Evolutionary conservation across 345 rosid species (phyloP).

Genomic region (Salix dunnii): DNA sequence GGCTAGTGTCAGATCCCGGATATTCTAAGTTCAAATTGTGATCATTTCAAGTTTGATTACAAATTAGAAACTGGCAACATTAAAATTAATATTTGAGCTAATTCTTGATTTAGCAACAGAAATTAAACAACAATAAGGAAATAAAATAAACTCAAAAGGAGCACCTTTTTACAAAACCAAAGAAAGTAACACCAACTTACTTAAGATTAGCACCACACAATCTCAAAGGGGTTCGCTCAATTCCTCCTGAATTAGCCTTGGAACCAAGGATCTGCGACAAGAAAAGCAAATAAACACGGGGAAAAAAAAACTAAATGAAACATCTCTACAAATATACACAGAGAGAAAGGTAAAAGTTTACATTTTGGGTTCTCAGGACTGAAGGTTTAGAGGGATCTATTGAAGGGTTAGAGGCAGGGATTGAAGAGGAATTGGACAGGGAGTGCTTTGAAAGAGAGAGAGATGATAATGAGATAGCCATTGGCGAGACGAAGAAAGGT

Average conservation of each 20-base stretch:
- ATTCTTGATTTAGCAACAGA: background rate
- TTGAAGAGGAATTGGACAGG: background rate
- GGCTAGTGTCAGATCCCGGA: background rate
- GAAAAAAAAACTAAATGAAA: background rate
- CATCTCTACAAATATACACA: background rate
- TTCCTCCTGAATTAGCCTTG: constrained; percentile 21
- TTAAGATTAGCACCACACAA: constrained; percentile 22
- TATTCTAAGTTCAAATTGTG: background rate
- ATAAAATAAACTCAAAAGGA: background rate
- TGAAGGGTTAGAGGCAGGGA: background rate
- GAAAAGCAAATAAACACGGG: constrained; percentile 4
- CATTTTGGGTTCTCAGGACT: background rate
- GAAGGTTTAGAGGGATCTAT: constrained; percentile 5
- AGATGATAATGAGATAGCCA: constrained; percentile 5
- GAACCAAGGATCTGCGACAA: constrained; percentile 34
- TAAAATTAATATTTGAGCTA: background rate
- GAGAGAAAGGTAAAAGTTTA: background rate
- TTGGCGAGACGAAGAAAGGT: background rate
- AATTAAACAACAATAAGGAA: background rate
- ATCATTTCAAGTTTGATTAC: background rate
- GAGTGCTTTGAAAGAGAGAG: constrained; percentile 10
- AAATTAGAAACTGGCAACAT: background rate
- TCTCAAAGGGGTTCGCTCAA: constrained; percentile 30
- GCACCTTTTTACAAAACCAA: background rate
- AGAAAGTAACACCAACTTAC: constrained; percentile 25